phyloP scores from a whole-genome alignment of 352 stramenopile species.

The Phytopythium delawarense region DNA sequence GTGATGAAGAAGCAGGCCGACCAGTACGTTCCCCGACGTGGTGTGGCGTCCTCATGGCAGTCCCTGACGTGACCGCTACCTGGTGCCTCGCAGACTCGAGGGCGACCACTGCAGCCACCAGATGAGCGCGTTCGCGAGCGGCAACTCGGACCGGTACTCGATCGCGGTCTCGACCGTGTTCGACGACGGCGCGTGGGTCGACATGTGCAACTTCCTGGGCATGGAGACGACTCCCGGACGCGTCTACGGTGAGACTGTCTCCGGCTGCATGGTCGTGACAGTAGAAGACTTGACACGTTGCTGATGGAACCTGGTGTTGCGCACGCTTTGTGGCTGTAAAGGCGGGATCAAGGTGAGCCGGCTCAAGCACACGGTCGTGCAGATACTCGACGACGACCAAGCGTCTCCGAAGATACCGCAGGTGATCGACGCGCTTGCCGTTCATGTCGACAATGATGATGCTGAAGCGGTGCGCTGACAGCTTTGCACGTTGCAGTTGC shows the following conservation, averaged over 20 bases:
- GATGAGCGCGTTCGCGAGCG: slow-evolving; percentile 29
- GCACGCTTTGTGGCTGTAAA: slow-evolving; percentile 9
- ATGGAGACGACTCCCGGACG: slow-evolving; percentile 41
- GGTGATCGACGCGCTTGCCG: slow-evolving; percentile 13
- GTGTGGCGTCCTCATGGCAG: too few relatives aligned
- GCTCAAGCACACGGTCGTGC: slow-evolving; percentile 51
- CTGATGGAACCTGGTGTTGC: background rate
- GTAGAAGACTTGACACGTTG: background rate
- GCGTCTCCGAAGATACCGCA: slow-evolving; percentile 48
- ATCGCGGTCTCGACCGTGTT: slow-evolving; percentile 65
- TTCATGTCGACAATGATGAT: background rate
- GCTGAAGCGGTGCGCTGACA: background rate
- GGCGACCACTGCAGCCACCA: slow-evolving; percentile 21
- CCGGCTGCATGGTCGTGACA: background rate
- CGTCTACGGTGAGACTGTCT: slow-evolving; percentile 44
- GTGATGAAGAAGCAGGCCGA: slow-evolving; percentile 70
- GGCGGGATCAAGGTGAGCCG: slow-evolving; percentile 62
- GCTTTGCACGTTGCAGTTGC: slow-evolving; percentile 22
- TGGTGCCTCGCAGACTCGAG: slow-evolving; percentile 28
- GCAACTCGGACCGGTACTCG: slow-evolving; percentile 34
- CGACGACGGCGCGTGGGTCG: slow-evolving; percentile 76
- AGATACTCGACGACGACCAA: slow-evolving; percentile 62
- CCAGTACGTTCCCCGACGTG: slow-evolving; percentile 16
- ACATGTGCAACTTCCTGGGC: slow-evolving; percentile 66
- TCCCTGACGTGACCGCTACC: background rate